These are phyloP conservation scores for Chlamydomonas schloesseri DNA, from an alignment of 139 green algal species.

Conservation along the genomic window DNA sequence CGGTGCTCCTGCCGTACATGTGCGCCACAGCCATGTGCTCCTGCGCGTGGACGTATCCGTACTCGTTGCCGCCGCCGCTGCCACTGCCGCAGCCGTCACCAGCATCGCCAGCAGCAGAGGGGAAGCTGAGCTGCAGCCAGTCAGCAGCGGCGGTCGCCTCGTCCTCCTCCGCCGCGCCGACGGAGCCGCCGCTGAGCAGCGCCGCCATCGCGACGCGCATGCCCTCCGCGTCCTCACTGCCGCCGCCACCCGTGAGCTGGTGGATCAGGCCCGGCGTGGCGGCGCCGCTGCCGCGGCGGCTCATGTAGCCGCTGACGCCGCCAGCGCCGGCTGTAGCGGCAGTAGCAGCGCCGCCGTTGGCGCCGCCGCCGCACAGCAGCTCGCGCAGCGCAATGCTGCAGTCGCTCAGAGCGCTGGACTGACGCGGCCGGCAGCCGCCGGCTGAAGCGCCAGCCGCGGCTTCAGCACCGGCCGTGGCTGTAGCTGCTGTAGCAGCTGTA, in stretches of 20 bases:
- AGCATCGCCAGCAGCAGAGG: not conserved
- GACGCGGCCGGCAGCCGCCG: not conserved
- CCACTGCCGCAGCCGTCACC: not conserved
- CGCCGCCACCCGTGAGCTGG: not conserved
- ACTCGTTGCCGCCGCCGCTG: not conserved
- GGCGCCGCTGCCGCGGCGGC: not conserved
- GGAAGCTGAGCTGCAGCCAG: not conserved
- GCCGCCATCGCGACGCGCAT: constrained; percentile 21
- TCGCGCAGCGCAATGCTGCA: constrained; percentile 20
- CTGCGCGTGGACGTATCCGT: too few relatives aligned
- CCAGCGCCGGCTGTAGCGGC: too few relatives aligned
- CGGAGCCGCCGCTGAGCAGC: not conserved
- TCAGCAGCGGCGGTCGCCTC: not conserved
- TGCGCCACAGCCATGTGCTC: too few relatives aligned
- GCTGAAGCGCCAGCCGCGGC: too few relatives aligned
- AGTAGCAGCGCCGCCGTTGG: not conserved
- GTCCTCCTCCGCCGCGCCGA: not conserved
- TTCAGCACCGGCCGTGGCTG: too few relatives aligned
- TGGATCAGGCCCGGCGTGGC: not conserved
- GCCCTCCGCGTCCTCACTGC: not conserved
- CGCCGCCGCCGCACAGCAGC: not conserved
- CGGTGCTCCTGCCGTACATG: not conserved
- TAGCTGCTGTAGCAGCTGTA: too few relatives aligned
- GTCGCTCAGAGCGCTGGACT: constrained; percentile 16
- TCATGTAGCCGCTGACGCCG: too few relatives aligned